These are phyloP conservation scores for Brassica napus DNA, from an alignment of 345 rosid genomes.

Conservation along the genomic window DNA sequence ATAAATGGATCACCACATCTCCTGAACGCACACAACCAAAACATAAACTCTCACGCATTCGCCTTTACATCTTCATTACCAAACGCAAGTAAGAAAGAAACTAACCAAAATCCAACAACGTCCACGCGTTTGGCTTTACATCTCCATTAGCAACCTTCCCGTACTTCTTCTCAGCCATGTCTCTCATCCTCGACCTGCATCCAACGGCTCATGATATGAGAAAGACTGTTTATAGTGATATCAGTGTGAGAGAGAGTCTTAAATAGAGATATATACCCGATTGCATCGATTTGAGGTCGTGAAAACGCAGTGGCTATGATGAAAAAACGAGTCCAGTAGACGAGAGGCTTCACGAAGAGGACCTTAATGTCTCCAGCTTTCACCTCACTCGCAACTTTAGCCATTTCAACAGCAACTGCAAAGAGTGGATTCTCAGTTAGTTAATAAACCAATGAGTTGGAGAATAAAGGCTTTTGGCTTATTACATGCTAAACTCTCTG, in stretches of 20 bases:
- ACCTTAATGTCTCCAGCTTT: conserved; percentile 87
- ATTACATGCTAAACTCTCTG: conserved; percentile 79
- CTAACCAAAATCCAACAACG: conserved; percentile 87
- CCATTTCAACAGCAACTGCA: conserved; percentile 89
- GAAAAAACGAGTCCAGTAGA: conserved; percentile 95
- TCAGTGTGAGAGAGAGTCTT: too few species aligned
- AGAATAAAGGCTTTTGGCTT: conserved; percentile 25
- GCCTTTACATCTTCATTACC: conserved; percentile 85
- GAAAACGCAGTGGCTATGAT: conserved; percentile 94
- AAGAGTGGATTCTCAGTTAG: conserved; percentile 1
- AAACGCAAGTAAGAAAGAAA: conserved; percentile 17
- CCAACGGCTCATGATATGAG: not conserved
- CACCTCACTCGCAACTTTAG: conserved; percentile 87
- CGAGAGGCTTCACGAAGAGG: conserved; percentile 96
- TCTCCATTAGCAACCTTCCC: conserved; percentile 82
- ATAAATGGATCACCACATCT: conserved; percentile 88
- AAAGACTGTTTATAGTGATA: conserved; percentile 20
- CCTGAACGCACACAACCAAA: conserved; percentile 49
- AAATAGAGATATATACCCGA: too few species aligned
- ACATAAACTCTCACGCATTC: conserved; percentile 57
- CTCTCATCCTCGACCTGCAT: conserved; percentile 78
- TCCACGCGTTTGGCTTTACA: conserved; percentile 90
- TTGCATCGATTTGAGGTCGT: conserved; percentile 59
- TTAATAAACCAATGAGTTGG: not conserved
- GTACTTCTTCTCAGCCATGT: conserved; percentile 74